Evolutionary conservation across 345 rosid genomes (phyloP).

Genomic region (Murraya koenigii): DNA sequence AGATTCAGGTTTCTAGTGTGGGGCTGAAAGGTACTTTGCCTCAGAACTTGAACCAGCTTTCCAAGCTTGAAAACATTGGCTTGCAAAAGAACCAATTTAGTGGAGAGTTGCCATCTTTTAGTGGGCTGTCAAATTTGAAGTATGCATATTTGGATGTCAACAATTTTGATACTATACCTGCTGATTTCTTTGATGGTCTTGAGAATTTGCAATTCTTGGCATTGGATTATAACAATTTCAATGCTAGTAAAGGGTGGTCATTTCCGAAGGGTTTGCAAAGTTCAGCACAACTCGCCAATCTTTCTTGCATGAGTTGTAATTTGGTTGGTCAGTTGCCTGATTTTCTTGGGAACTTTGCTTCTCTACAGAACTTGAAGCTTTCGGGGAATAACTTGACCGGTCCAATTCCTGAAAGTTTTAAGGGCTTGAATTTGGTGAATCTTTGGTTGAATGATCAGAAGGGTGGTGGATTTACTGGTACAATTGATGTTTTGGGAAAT

Average conservation of each 20-base stretch:
- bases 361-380: conserved; percentile 50
- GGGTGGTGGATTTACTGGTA: conserved; percentile 49
- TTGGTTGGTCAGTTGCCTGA: conserved; percentile 65
- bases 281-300: conserved; percentile 53
- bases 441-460: conserved; percentile 70
- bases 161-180: conserved; percentile 58
- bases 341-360: conserved; percentile 53
- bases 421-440: conserved; percentile 37
- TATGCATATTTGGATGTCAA: conserved; percentile 56
- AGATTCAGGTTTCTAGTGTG: conserved; percentile 58
- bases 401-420: conserved; percentile 49
- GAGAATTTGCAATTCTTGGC: conserved; percentile 49
- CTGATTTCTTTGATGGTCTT: conserved; percentile 54
- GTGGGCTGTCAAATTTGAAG: conserved; percentile 47
- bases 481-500: conserved; percentile 53
- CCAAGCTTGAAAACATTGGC: conserved; percentile 52
- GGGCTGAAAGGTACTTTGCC: conserved; percentile 70
- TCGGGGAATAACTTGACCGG: conserved; percentile 55
- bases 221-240: conserved; percentile 57
- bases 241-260: conserved; percentile 61
- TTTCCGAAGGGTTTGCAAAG: conserved; percentile 45
- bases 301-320: conserved; percentile 66
- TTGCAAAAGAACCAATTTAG: conserved; percentile 59
- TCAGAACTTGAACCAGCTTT: conserved; percentile 50
- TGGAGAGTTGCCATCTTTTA: conserved; percentile 58